phyloP scores from a whole-genome alignment of 2,329 filamentous ascomycete species.

The Xylaria sp. region DNA sequence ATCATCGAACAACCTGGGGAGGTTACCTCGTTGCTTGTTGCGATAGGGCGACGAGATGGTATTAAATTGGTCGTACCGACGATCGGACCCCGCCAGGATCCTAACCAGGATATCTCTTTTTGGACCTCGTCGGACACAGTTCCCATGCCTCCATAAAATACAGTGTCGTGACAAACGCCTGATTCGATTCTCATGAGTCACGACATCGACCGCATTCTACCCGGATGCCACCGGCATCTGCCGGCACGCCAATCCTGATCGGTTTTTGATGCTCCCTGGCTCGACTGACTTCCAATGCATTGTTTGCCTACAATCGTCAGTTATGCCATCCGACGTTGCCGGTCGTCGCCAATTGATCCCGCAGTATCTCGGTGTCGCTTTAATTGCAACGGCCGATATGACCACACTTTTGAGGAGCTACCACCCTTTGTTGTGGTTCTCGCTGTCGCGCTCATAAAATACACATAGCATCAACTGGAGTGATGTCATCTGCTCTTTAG shows the following conservation, averaged over 20 bases:
- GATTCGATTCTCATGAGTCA: conserved; percentile 35
- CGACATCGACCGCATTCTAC: conserved; percentile 29
- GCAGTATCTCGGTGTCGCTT: conserved; percentile 19
- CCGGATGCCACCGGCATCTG: conserved; percentile 28
- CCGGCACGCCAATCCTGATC: conserved; percentile 20
- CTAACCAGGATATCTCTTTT: not conserved
- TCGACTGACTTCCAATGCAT: not conserved
- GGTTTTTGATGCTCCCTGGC: conserved; percentile 7
- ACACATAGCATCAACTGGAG: not conserved
- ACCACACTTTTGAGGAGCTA: conserved; percentile 1
- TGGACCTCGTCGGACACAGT: conserved; percentile 13
- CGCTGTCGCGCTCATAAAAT: not conserved
- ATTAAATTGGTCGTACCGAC: conserved; percentile 7
- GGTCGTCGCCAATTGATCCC: conserved; percentile 6
- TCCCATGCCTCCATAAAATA: conserved; percentile 16
- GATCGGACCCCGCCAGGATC: conserved; percentile 19
- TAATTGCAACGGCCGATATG: conserved; percentile 17
- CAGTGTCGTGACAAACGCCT: conserved; percentile 19
- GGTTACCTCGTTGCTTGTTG: conserved; percentile 4
- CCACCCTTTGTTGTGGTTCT: not conserved
- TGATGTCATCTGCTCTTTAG: not conserved
- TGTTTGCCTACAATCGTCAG: conserved; percentile 3
- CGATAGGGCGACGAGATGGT: not conserved
- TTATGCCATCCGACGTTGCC: conserved; percentile 27
- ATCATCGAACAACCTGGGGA: conserved; percentile 2